phyloP scores from a whole-genome alignment of 768 basidiomycete species.

The Roridomyces roridus region DNA sequence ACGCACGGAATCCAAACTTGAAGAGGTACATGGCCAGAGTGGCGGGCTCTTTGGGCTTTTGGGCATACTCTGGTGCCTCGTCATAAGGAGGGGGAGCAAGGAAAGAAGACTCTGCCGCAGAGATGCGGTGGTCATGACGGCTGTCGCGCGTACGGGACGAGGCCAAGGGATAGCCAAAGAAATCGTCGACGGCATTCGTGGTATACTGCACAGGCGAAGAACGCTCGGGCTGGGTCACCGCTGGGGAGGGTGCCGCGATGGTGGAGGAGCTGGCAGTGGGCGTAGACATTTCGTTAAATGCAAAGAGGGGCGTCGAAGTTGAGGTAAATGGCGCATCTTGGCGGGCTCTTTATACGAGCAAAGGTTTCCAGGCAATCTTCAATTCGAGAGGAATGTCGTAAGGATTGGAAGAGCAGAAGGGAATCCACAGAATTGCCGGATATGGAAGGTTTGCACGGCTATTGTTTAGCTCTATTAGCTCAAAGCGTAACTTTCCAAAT shows the following conservation, averaged over 20 bases:
- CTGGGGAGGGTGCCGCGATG: background rate
- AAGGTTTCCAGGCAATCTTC: too few relatives aligned
- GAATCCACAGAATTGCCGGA: too few relatives aligned
- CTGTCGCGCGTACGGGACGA: conserved; percentile 44
- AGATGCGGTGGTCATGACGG: conserved; percentile 45
- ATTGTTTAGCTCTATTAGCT: too few relatives aligned
- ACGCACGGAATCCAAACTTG: conserved; percentile 68
- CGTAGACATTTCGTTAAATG: background rate
- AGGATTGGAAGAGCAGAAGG: too few relatives aligned
- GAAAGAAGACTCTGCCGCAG: conserved; percentile 29
- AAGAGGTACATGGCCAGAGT: conserved; percentile 68
- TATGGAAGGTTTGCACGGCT: too few relatives aligned
- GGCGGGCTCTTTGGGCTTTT: conserved; percentile 50
- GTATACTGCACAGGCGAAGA: conserved; percentile 6
- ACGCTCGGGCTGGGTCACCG: conserved; percentile 10
- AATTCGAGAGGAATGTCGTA: too few relatives aligned
- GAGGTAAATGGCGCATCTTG: too few relatives aligned
- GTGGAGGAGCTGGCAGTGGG: background rate
- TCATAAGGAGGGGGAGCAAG: conserved; percentile 48
- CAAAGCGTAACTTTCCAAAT: too few relatives aligned
- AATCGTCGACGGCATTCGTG: conserved; percentile 36
- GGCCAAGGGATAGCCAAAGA: conserved; percentile 44
- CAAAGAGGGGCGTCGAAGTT: too few relatives aligned
- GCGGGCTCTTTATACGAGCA: too few relatives aligned
- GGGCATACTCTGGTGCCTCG: conserved; percentile 41